A percentile compares a stretch with the other conserved stretches of the same genome.
These are phyloP conservation scores for Podosphaera fusca DNA, from an alignment of 2,329 filamentous ascomycete species.

Conservation along the genomic window DNA sequence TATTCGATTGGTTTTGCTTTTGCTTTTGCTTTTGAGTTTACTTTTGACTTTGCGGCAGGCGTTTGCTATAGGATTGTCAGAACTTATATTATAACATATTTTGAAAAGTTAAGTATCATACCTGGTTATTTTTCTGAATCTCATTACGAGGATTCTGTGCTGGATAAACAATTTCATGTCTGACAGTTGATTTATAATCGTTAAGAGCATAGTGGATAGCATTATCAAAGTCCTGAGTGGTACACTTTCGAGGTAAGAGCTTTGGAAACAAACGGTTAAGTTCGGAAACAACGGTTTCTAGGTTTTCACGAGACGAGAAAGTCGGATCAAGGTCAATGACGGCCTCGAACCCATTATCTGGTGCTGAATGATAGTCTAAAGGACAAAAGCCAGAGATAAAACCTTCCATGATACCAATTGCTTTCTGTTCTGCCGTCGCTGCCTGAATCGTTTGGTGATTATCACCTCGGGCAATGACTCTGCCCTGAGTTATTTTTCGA, in stretches of 20 bases:
- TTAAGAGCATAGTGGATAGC: conserved; percentile 56
- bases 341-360: conserved; percentile 63
- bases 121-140: no score
- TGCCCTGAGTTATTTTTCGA: conserved; percentile 47
- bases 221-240: conserved; percentile 48
- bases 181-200: conserved; percentile 54
- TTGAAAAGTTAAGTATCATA: no score
- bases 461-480: conserved; percentile 69
- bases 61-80: no score
- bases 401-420: conserved; percentile 80
- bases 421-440: conserved; percentile 46
- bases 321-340: conserved; percentile 68
- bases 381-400: conserved; percentile 75
- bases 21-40: conserved; percentile 21
- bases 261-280: conserved; percentile 60
- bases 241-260: conserved; percentile 48
- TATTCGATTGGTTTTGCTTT: conserved; percentile 35
- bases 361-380: conserved; percentile 37
- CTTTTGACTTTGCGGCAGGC: conserved; percentile 14
- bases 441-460: conserved; percentile 97
- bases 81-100: no score
- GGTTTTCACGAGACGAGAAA: conserved; percentile 57
- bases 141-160: no score
- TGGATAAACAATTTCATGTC: conserved; percentile 27
- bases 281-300: conserved; percentile 53